Conservation (phyloP, 495 filamentous ascomycete genomes). For the Xylaria flabelliformis region DNA sequence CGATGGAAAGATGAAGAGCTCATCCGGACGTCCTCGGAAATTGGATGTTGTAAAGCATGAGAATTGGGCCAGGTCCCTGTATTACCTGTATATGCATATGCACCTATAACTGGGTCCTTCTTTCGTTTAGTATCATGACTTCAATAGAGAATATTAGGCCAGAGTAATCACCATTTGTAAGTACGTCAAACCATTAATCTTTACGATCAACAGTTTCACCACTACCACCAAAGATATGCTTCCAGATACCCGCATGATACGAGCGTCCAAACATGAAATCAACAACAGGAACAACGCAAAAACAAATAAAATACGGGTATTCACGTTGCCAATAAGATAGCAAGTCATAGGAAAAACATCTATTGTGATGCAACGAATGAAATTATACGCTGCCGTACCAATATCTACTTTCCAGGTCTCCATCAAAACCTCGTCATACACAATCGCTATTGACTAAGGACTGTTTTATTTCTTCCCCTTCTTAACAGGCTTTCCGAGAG, state of each 20-base stretch:
- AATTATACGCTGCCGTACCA: neutral
- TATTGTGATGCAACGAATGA: neutral
- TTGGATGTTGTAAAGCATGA: neutral
- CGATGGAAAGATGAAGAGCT: neutral
- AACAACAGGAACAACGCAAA: neutral
- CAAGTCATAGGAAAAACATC: neutral
- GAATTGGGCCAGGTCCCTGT: neutral
- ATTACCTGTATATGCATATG: neutral
- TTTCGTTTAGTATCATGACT: too few relatives aligned
- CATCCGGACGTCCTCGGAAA: constrained; percentile 13
- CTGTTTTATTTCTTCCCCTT: constrained; percentile 43
- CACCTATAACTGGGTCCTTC: neutral
- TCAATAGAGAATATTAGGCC: too few relatives aligned
- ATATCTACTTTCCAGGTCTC: neutral
- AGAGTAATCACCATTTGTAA: neutral
- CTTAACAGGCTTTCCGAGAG: constrained; percentile 48
- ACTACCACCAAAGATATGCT: neutral
- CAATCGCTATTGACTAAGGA: neutral
- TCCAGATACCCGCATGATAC: neutral
- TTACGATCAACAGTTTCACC: neutral
- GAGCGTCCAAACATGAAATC: neutral
- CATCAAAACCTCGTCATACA: neutral
- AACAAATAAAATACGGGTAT: neutral
- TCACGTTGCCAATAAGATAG: neutral
- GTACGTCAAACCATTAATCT: too few relatives aligned